phyloP scores from a whole-genome alignment of 208 protist genomes.

The Lotmaria passim region DNA sequence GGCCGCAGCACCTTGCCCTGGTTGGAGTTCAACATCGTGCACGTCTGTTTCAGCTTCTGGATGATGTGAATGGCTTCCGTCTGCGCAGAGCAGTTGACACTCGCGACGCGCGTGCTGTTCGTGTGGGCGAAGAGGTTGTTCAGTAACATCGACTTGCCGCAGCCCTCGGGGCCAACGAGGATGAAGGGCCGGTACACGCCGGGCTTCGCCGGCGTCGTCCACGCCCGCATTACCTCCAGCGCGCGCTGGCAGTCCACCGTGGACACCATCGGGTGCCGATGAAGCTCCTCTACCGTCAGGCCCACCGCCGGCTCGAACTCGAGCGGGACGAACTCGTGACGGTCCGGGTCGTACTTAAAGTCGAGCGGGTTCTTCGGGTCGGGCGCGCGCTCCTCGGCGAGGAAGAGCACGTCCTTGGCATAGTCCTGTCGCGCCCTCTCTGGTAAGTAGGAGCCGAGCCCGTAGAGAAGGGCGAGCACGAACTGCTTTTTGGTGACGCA shows the following conservation, averaged over 20 bases:
- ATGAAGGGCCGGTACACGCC: slow-evolving; percentile 94
- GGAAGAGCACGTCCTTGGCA: slow-evolving; percentile 90
- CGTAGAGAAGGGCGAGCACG: slow-evolving; percentile 91
- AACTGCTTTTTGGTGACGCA: slow-evolving; percentile 92
- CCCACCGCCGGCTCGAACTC: slow-evolving; percentile 75
- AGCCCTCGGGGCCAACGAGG: slow-evolving; percentile 97
- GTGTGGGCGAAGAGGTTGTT: slow-evolving; percentile 82
- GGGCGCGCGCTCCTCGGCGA: slow-evolving; percentile 80
- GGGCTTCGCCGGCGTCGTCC: slow-evolving; percentile 76
- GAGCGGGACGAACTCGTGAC: slow-evolving; percentile 70
- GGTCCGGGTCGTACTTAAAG: slow-evolving; percentile 79
- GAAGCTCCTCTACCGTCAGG: slow-evolving; percentile 86
- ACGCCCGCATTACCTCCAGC: slow-evolving; percentile 91
- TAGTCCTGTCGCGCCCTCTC: slow-evolving; percentile 84
- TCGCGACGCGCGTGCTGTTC: slow-evolving; percentile 83
- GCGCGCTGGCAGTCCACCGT: slow-evolving; percentile 95
- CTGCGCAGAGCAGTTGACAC: slow-evolving; percentile 96
- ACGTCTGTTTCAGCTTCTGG: slow-evolving; percentile 96
- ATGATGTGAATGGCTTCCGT: slow-evolving; percentile 95
- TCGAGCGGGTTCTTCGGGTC: slow-evolving; percentile 91
- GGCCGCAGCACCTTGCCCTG: slow-evolving; percentile 95
- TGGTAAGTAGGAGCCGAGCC: slow-evolving; percentile 93
- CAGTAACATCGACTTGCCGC: slow-evolving; percentile 96
- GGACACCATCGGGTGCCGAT: slow-evolving; percentile 86
- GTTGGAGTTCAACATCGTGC: slow-evolving; percentile 91